phyloP scores from a whole-genome alignment of 2,329 filamentous ascomycete genomes.

The Penicillium rolfsii region DNA sequence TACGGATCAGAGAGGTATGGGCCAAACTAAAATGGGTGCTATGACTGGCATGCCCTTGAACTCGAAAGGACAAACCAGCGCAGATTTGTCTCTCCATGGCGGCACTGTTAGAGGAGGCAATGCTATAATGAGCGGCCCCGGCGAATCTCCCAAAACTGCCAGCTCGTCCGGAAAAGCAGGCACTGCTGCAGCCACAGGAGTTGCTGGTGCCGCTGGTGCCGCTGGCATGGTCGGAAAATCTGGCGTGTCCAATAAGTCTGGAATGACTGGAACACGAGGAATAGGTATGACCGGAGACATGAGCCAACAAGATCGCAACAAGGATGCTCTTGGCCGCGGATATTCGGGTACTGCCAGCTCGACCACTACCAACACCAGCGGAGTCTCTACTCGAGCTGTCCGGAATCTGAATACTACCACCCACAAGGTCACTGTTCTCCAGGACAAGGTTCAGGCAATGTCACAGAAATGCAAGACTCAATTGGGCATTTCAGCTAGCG shows the following conservation, averaged over 20 bases:
- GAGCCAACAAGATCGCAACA: conserved; percentile 3
- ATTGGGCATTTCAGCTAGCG: conserved; percentile 31
- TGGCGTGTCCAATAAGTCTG: not conserved
- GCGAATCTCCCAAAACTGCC: not conserved
- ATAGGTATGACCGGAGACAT: conserved; percentile 2
- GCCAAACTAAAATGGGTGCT: conserved; percentile 2
- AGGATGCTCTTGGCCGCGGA: conserved; percentile 1
- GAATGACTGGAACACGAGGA: conserved; percentile 4
- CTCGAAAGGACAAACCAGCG: not conserved
- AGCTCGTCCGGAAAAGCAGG: not conserved
- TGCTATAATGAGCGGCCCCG: conserved; percentile 10
- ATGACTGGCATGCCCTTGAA: not conserved
- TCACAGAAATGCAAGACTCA: conserved; percentile 38
- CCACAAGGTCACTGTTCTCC: conserved; percentile 32
- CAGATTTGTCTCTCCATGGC: conserved; percentile 1
- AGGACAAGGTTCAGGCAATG: conserved; percentile 35
- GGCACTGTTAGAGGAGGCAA: conserved; percentile 1
- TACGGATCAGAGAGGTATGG: conserved; percentile 12
- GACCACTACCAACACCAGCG: conserved; percentile 1
- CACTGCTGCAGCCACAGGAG: not conserved
- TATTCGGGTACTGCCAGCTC: not conserved
- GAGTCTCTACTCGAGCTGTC: conserved; percentile 12
- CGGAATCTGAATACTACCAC: conserved; percentile 15
- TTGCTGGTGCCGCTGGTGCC: not conserved
- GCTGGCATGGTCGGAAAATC: not conserved